Percentiles rank a stretch among this genome's conserved stretches.
Evolutionary conservation across 1,284 basidiomycete species (phyloP).

Genomic region (Puccinia novopanici): DNA sequence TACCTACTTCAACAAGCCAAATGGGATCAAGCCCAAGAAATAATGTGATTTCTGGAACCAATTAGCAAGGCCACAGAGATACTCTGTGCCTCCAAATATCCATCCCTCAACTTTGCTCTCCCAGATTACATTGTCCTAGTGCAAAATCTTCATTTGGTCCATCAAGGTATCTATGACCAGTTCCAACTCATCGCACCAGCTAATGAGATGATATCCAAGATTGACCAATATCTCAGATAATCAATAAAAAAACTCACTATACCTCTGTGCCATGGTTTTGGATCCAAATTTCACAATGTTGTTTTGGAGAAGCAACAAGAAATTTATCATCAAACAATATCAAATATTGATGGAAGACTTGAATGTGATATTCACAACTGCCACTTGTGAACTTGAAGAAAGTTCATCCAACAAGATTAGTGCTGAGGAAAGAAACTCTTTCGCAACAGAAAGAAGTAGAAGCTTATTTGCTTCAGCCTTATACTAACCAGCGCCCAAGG

Average conservation of each 20-base stretch:
- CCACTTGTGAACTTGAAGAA: not conserved
- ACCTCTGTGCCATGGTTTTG: not conserved
- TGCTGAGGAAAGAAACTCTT: too few species aligned
- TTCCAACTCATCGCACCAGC: not conserved
- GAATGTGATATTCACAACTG: not conserved
- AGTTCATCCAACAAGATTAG: too few species aligned
- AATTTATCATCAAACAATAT: not conserved
- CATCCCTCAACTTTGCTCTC: not conserved
- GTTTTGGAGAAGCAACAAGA: not conserved
- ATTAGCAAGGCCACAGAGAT: too few species aligned
- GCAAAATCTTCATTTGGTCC: not conserved
- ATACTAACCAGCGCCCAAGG: not conserved
- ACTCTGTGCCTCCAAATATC: not conserved
- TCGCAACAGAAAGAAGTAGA: too few species aligned
- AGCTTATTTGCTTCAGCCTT: not conserved
- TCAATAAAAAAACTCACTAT: not conserved
- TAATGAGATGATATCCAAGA: not conserved
- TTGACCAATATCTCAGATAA: not conserved
- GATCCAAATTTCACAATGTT: not conserved
- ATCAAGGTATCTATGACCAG: not conserved
- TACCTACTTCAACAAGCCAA: not conserved
- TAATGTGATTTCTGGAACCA: not conserved
- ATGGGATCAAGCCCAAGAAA: constrained; percentile 3
- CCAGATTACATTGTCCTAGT: not conserved
- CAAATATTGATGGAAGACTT: not conserved